Evolutionary conservation across 179 eudicot species (phyloP).

Genomic region (Corrigiola litoralis): DNA sequence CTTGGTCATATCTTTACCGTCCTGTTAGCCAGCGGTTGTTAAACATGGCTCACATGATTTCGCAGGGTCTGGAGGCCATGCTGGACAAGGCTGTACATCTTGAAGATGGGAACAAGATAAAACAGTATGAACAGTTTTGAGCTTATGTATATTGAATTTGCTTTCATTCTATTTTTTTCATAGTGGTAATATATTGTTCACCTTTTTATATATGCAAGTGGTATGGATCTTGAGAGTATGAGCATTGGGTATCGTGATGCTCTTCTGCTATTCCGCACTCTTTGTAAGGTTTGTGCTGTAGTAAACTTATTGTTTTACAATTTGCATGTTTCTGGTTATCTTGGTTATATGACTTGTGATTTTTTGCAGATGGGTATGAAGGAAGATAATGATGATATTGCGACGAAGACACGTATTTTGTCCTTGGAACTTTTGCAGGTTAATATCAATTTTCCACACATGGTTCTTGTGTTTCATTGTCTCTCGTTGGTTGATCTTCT

Average conservation of each 20-base stretch:
- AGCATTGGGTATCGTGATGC: slow-evolving; percentile 86
- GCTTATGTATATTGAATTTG: not conserved
- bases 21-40: not conserved
- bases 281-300: slow-evolving; percentile 76
- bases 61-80: slow-evolving; percentile 95
- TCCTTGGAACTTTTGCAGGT: slow-evolving; percentile 99
- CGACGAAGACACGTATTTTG: slow-evolving; percentile 76
- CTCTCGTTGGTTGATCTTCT: not conserved
- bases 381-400: slow-evolving; percentile 89
- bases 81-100: slow-evolving; percentile 94
- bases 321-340: slow-evolving; percentile 14
- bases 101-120: slow-evolving; percentile 77
- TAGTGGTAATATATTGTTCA: slow-evolving; percentile 3
- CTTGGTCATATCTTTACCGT: not conserved
- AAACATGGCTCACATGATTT: slow-evolving; percentile 5
- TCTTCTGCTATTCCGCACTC: slow-evolving; percentile 89
- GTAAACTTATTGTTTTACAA: not conserved
- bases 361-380: slow-evolving; percentile 93
- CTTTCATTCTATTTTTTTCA: not conserved
- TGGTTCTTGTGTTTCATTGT: not conserved
- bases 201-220: slow-evolving; percentile 41
- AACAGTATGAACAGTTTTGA: slow-evolving; percentile 44
- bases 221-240: slow-evolving; percentile 83
- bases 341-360: slow-evolving; percentile 19
- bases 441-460: slow-evolving; percentile 8